A percentile compares a stretch with the other conserved stretches of the same genome.
These are phyloP conservation scores for Hypoxylon sp. DNA, from an alignment of 2,329 filamentous ascomycete genomes.

Conservation along the genomic window DNA sequence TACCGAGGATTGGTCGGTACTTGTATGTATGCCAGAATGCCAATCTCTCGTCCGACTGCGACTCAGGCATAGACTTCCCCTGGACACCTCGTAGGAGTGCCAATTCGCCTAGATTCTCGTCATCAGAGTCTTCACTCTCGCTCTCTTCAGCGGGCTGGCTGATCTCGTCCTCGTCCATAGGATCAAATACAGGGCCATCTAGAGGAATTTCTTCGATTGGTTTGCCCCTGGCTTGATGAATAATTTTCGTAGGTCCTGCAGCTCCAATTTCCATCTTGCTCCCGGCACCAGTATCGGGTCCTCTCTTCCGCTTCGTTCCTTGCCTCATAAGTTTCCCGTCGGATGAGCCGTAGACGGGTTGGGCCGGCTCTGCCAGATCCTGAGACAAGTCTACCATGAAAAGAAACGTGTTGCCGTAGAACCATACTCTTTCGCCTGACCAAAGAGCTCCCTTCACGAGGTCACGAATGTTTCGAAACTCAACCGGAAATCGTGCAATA, in stretches of 20 bases:
- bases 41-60: constrained; percentile 44
- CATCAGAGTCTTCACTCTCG: constrained; percentile 56
- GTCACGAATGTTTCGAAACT: constrained; percentile 82
- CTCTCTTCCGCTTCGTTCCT: constrained; percentile 70
- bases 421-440: constrained; percentile 84
- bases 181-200: constrained; percentile 47
- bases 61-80: constrained; percentile 48
- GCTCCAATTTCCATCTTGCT: constrained; percentile 65
- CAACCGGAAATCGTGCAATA: constrained; percentile 78
- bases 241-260: constrained; percentile 51
- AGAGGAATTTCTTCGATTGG: constrained; percentile 49
- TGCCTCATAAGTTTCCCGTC: constrained; percentile 50
- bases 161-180: constrained; percentile 53
- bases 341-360: constrained; percentile 44
- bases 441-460: constrained; percentile 87
- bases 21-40: constrained; percentile 87
- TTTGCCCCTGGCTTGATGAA: constrained; percentile 44
- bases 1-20: constrained; percentile 91
- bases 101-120: constrained; percentile 55
- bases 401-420: constrained; percentile 88
- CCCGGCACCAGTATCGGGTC: constrained; percentile 66
- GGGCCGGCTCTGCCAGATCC: constrained; percentile 69
- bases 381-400: constrained; percentile 91
- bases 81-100: constrained; percentile 52
- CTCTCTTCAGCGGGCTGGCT: constrained; percentile 52